Conservation (phyloP, 139 green algal genomes). For the Tetradesmus lagerheimii region DNA sequence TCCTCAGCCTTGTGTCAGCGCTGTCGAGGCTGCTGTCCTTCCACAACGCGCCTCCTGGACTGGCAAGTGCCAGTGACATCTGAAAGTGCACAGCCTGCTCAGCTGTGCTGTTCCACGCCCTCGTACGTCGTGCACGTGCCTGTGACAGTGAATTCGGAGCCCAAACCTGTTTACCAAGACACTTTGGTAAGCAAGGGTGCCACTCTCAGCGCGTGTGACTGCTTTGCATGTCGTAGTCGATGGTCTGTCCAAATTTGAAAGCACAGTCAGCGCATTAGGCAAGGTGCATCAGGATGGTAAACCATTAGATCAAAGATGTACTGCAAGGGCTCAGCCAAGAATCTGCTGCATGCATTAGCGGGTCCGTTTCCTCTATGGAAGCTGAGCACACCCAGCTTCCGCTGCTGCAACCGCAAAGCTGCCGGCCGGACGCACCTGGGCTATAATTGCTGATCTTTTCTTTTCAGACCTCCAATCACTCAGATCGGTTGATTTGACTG, state of each 20-base stretch:
- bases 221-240: neutral
- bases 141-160: neutral
- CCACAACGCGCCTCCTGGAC: neutral
- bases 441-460: neutral
- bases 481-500: neutral
- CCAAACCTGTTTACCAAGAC: too few species aligned
- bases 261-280: neutral
- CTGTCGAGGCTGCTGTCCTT: slow-evolving; percentile 8
- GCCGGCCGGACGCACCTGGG: too few species aligned
- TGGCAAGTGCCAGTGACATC: neutral
- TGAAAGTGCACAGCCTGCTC: neutral
- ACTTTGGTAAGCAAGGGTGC: neutral
- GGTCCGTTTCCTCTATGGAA: neutral
- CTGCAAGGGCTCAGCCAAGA: neutral
- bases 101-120: neutral
- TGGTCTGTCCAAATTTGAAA: neutral
- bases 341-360: neutral
- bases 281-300: neutral
- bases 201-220: neutral
- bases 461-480: neutral
- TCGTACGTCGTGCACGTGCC: neutral
- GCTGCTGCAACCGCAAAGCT: neutral
- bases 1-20: neutral
- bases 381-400: neutral
- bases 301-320: too few species aligned